phyloP scores from a whole-genome alignment of 2,329 filamentous ascomycete genomes.

The Pseudocercospora musae region DNA sequence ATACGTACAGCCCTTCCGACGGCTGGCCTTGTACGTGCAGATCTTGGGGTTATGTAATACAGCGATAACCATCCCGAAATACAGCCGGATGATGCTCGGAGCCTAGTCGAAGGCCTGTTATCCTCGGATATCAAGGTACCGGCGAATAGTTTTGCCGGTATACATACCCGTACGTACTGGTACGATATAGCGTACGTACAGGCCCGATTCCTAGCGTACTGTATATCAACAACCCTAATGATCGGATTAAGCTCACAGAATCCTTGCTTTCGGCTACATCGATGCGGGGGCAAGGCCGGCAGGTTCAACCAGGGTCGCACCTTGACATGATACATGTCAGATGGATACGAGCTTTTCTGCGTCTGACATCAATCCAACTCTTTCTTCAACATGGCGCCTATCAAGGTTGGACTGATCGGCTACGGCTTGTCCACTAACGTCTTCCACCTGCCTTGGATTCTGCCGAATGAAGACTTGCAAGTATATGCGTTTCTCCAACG shows the following conservation, averaged over 20 bases:
- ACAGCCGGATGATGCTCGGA: no score
- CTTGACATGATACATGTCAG: neutral
- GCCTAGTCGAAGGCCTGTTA: no score
- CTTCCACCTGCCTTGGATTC: constrained; percentile 53
- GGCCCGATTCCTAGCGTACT: no score
- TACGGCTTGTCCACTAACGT: constrained; percentile 50
- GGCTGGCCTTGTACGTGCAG: no score
- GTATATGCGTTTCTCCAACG: constrained; percentile 51
- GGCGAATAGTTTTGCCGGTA: no score
- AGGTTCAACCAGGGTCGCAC: neutral
- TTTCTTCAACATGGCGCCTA: constrained; percentile 24
- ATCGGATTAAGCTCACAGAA: neutral
- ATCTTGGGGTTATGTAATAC: no score
- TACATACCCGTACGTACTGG: no score
- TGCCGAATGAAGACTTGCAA: constrained; percentile 45
- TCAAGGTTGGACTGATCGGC: constrained; percentile 52
- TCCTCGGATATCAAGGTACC: no score
- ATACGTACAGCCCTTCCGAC: no score
- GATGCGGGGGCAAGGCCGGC: constrained; percentile 6
- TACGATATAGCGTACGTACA: no score
- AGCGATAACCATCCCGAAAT: no score
- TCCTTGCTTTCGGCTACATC: constrained; percentile 10
- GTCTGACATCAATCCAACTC: neutral
- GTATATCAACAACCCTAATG: neutral
- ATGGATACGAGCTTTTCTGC: neutral